Evolutionary conservation across 257 asterid genomes (phyloP).

Genomic region (Nicotiana knightiana): DNA sequence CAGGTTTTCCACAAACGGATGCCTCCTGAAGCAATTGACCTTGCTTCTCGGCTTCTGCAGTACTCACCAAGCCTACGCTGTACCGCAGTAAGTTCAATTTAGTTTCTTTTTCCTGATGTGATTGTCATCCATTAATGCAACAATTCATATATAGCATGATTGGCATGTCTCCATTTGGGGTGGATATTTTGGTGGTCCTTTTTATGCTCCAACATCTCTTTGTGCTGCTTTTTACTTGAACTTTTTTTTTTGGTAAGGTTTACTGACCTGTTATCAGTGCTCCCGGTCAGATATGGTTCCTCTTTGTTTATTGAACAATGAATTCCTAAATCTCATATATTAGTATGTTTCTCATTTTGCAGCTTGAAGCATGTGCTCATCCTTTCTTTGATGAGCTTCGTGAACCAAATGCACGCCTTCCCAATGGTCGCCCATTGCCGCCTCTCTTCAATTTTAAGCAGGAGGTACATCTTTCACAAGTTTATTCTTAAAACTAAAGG

Average conservation of each 20-base stretch:
- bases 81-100: conserved; percentile 69
- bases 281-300: background rate
- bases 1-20: conserved; percentile 91
- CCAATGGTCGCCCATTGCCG: conserved; percentile 83
- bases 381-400: conserved; percentile 94
- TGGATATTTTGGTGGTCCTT: background rate
- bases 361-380: conserved; percentile 88
- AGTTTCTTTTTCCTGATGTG: background rate
- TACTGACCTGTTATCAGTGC: background rate
- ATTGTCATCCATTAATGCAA: background rate
- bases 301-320: background rate
- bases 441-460: conserved; percentile 86
- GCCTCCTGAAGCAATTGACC: conserved; percentile 99
- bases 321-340: background rate
- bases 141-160: background rate
- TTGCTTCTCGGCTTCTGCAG: conserved; percentile 87
- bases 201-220: background rate
- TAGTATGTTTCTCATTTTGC: conserved; percentile 29
- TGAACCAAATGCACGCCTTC: conserved; percentile 80
- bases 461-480: conserved; percentile 43
- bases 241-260: too few species aligned
- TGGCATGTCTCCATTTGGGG: background rate
- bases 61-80: conserved; percentile 96
- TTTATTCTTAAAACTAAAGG: background rate
- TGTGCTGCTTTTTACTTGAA: background rate